phyloP scores from a whole-genome alignment of 2,329 filamentous ascomycete genomes.

The Cordyceps cicadae region DNA sequence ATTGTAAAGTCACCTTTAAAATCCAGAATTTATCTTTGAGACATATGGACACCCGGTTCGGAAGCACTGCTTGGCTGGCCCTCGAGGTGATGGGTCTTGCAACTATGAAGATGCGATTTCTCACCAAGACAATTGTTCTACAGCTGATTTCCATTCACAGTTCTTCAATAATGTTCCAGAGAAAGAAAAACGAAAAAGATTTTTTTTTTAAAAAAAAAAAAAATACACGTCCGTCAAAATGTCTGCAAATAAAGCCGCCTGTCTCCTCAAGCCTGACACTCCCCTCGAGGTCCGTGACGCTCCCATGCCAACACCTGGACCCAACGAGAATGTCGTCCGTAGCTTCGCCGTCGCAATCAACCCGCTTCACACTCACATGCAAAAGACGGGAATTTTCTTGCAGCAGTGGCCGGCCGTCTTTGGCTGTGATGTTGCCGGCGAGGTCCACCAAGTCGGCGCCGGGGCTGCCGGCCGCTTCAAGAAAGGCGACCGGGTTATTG shows the following conservation, averaged over 20 bases:
- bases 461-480: conserved; percentile 17
- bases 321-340: conserved; percentile 15
- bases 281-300: conserved; percentile 19
- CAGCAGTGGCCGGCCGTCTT: conserved; percentile 23
- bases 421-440: conserved; percentile 25
- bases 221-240: conserved; percentile 6
- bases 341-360: conserved; percentile 22
- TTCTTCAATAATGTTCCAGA: neutral
- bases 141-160: neutral
- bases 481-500: conserved; percentile 21
- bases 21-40: neutral
- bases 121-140: neutral
- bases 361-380: conserved; percentile 22
- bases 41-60: neutral
- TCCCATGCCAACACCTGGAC: conserved; percentile 14
- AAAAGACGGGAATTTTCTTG: conserved; percentile 25
- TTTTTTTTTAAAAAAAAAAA: neutral
- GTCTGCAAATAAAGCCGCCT: conserved; percentile 20
- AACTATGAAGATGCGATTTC: neutral
- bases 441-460: conserved; percentile 21
- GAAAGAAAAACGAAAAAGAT: neutral
- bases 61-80: neutral
- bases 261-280: conserved; percentile 15
- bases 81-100: too few relatives aligned
- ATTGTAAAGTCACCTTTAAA: neutral